Conservation (phyloP, 139 green algal species). For the Picochlorum sp. region DNA sequence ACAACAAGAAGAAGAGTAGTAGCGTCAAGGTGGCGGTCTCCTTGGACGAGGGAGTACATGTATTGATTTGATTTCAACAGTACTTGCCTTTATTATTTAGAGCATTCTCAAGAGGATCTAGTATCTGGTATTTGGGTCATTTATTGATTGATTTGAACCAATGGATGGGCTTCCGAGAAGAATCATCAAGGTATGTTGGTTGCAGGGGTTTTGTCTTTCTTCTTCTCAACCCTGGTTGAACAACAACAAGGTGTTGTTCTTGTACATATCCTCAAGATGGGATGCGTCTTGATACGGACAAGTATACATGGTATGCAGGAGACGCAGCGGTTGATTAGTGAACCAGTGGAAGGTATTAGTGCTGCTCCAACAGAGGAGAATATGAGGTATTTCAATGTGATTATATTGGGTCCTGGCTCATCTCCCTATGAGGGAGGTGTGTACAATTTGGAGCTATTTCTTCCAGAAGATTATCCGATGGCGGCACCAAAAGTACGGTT, state of each 20-base stretch:
- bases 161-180: not conserved
- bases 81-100: no score
- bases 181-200: slow-evolving; percentile 3
- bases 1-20: no score
- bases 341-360: slow-evolving; percentile 93
- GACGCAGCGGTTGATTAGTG: slow-evolving; percentile 91
- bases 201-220: not conserved
- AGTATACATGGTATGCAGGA: slow-evolving; percentile 46
- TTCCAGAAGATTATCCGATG: slow-evolving; percentile 99
- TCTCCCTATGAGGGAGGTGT: slow-evolving; percentile 95
- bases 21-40: no score
- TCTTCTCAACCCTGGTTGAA: no score
- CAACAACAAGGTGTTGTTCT: not conserved
- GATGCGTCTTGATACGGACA: not conserved
- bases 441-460: slow-evolving; percentile 97
- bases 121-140: no score
- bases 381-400: slow-evolving; percentile 96
- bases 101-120: no score
- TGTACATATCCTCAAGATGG: not conserved
- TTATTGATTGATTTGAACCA: no score
- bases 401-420: slow-evolving; percentile 82
- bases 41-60: no score
- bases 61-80: no score
- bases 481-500: slow-evolving; percentile 96
- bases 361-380: slow-evolving; percentile 93